These are phyloP conservation scores for Martensiomyces pterosporus DNA, from an alignment of 192 early-diverging fungal genomes.

Conservation along the genomic window DNA sequence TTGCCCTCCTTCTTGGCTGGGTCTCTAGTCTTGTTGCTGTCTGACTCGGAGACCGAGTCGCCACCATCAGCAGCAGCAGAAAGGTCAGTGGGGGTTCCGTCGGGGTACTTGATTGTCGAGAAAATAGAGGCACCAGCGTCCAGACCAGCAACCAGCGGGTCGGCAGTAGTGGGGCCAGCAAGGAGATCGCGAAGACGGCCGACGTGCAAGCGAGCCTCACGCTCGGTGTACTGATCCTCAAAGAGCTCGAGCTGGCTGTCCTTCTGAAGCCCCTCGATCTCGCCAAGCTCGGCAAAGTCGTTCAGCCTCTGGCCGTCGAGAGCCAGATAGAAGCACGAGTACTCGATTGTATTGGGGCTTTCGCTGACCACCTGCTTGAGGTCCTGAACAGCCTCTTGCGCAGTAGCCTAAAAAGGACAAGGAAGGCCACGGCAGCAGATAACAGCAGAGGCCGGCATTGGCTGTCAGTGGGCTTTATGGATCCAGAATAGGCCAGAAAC, in stretches of 20 bases:
- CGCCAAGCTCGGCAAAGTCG: slow-evolving; percentile 71
- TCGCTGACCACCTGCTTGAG: slow-evolving; percentile 86
- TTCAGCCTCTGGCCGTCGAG: slow-evolving; percentile 69
- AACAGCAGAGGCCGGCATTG: too few relatives aligned
- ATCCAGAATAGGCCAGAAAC: too few relatives aligned
- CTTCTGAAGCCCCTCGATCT: slow-evolving; percentile 59
- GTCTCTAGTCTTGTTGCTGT: slow-evolving; percentile 9
- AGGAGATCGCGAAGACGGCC: slow-evolving; percentile 83
- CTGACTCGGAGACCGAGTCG: slow-evolving; percentile 6
- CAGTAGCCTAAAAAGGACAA: slow-evolving; percentile 56
- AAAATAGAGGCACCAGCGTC: slow-evolving; percentile 76
- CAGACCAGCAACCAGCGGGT: slow-evolving; percentile 49
- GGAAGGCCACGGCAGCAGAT: too few relatives aligned
- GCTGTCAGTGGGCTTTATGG: too few relatives aligned
- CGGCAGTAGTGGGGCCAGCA: slow-evolving; percentile 55
- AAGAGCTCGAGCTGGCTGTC: slow-evolving; percentile 63
- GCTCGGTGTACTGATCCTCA: slow-evolving; percentile 85
- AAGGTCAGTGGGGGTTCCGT: slow-evolving; percentile 3
- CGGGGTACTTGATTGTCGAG: slow-evolving; percentile 33
- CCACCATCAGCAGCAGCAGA: not conserved
- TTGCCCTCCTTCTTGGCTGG: slow-evolving; percentile 27
- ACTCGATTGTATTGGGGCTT: slow-evolving; percentile 74
- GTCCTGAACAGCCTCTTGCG: slow-evolving; percentile 77
- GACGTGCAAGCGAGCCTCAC: slow-evolving; percentile 88
- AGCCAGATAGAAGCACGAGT: slow-evolving; percentile 87